Evolutionary conservation across 805 yeast genomes (phyloP).

Genomic region (Wickerhamomyces alni): DNA sequence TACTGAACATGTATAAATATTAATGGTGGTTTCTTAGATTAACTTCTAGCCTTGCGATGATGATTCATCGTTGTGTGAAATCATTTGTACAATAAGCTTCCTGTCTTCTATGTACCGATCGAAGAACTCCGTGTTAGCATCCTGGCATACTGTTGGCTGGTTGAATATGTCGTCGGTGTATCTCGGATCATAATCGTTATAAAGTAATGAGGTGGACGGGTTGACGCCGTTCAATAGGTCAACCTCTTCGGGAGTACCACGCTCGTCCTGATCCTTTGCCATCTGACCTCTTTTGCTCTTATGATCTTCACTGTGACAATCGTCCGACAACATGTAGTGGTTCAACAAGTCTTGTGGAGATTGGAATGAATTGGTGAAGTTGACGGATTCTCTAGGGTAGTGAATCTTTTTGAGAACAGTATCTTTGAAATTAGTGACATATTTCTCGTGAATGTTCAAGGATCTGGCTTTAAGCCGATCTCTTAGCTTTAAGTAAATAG

Average conservation of each 20-base stretch:
- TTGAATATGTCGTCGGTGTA: slow-evolving; percentile 17
- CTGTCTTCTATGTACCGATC: slow-evolving; percentile 16
- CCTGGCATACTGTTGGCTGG: slow-evolving; percentile 8
- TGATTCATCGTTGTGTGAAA: no score
- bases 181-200: slow-evolving; percentile 21
- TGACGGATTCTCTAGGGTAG: slow-evolving; percentile 13
- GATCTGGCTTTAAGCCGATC: slow-evolving; percentile 16
- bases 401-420: slow-evolving; percentile 12
- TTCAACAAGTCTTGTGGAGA: no score
- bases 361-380: no score
- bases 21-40: no score
- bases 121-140: slow-evolving; percentile 11
- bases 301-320: no score
- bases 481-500: slow-evolving; percentile 6
- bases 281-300: no score
- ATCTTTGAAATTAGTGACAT: slow-evolving; percentile 11
- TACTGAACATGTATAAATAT: no score
- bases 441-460: slow-evolving; percentile 16
- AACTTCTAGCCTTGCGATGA: no score
- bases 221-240: slow-evolving; percentile 9
- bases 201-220: slow-evolving; percentile 9
- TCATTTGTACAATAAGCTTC: slow-evolving; percentile 7
- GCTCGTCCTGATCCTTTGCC: no score
- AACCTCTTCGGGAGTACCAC: not conserved
- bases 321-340: no score